A percentile compares a stretch with the other conserved stretches of the same genome.
These are phyloP conservation scores for Dillenia suffruticosa DNA, from an alignment of 164 flowering plant species.

Conservation along the genomic window DNA sequence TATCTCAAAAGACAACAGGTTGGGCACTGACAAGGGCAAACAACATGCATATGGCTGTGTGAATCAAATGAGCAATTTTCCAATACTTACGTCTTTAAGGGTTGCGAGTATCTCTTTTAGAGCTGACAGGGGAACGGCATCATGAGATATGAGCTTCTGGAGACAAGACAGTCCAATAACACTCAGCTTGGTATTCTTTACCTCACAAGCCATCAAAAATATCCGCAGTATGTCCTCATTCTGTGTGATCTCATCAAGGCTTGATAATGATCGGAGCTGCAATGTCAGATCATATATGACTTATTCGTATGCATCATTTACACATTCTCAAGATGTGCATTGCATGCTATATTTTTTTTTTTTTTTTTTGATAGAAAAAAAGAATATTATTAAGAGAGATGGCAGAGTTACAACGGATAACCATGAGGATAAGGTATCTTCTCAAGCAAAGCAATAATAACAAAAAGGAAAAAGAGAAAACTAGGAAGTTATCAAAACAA, in stretches of 20 bases:
- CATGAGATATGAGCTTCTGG: conserved; percentile 95
- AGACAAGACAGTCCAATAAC: conserved; percentile 92
- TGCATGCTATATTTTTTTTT: neutral
- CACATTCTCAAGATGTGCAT: neutral
- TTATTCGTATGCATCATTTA: conserved; percentile 2
- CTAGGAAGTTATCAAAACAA: too few relatives aligned
- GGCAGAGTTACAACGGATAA: too few relatives aligned
- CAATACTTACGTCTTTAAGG: conserved; percentile 71
- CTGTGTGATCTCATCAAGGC: conserved; percentile 72
- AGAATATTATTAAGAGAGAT: too few relatives aligned
- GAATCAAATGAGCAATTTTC: too few relatives aligned
- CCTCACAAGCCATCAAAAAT: conserved; percentile 95
- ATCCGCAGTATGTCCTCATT: conserved; percentile 88
- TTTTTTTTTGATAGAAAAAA: neutral
- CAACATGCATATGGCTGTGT: too few relatives aligned
- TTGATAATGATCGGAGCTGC: conserved; percentile 85
- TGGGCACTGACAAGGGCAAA: too few relatives aligned
- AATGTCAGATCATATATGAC: conserved; percentile 4
- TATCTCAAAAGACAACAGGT: too few relatives aligned
- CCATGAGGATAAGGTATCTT: too few relatives aligned
- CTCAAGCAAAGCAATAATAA: too few relatives aligned
- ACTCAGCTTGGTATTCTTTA: conserved; percentile 76
- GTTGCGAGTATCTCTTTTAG: conserved; percentile 77
- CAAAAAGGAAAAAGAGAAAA: too few relatives aligned
- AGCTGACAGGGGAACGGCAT: conserved; percentile 79